Conservation (phyloP, 495 filamentous ascomycete species). For the Xylaria castorea region DNA sequence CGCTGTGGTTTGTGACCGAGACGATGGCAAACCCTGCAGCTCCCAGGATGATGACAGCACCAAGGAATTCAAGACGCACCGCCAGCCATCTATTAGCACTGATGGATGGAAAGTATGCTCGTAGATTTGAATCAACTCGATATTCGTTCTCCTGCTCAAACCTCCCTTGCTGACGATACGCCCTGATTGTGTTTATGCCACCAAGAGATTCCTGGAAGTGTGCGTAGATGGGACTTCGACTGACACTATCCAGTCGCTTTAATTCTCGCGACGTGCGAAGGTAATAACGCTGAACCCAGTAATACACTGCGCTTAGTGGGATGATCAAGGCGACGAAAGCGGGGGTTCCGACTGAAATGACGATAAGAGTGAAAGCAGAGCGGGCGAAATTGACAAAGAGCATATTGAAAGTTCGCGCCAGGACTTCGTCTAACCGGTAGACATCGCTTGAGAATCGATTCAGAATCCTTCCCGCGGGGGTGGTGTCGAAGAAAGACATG, state of each 20-base stretch:
- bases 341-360: slow-evolving; percentile 84
- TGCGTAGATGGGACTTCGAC: slow-evolving; percentile 93
- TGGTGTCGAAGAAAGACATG: slow-evolving; percentile 99
- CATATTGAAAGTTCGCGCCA: slow-evolving; percentile 92
- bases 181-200: slow-evolving; percentile 95
- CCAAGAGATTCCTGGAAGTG: slow-evolving; percentile 98
- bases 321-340: slow-evolving; percentile 80
- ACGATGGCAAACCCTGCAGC: slow-evolving; percentile 84
- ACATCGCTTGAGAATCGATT: slow-evolving; percentile 98
- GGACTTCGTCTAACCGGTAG: slow-evolving; percentile 93
- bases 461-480: slow-evolving; percentile 93
- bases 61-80: slow-evolving; percentile 94
- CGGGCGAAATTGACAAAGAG: slow-evolving; percentile 88
- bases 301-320: slow-evolving; percentile 80
- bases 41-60: slow-evolving; percentile 89
- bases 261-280: slow-evolving; percentile 93
- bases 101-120: slow-evolving; percentile 96
- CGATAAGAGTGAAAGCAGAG: slow-evolving; percentile 82
- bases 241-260: slow-evolving; percentile 94
- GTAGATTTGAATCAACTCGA: slow-evolving; percentile 94
- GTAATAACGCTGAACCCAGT: slow-evolving; percentile 97
- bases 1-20: slow-evolving; percentile 74
- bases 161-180: slow-evolving; percentile 85
- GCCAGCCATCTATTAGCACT: slow-evolving; percentile 97
- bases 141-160: slow-evolving; percentile 96